Evolutionary conservation across 2,329 filamentous ascomycete genomes (phyloP).

Genomic region (Raffaelea arxii): DNA sequence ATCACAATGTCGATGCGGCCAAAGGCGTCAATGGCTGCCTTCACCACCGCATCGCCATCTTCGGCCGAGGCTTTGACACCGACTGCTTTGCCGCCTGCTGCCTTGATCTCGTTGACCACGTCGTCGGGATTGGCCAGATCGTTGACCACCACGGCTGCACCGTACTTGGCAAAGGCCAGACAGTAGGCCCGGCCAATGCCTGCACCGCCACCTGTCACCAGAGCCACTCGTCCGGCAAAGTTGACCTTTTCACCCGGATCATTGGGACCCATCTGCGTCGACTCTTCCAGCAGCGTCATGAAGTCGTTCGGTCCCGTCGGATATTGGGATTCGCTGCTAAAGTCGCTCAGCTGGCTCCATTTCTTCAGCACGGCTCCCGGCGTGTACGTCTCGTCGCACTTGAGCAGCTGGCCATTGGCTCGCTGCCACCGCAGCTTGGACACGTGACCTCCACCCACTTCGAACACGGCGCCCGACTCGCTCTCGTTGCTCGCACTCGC

Average conservation of each 20-base stretch:
- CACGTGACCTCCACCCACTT: slow-evolving; percentile 84
- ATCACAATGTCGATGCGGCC: slow-evolving; percentile 90
- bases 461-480: slow-evolving; percentile 86
- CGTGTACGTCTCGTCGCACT: slow-evolving; percentile 80
- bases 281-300: slow-evolving; percentile 73
- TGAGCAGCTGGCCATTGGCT: slow-evolving; percentile 77
- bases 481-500: slow-evolving; percentile 74
- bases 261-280: slow-evolving; percentile 65
- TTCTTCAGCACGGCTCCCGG: slow-evolving; percentile 79
- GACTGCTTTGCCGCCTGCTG: slow-evolving; percentile 78
- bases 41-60: slow-evolving; percentile 83
- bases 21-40: slow-evolving; percentile 86
- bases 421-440: slow-evolving; percentile 96
- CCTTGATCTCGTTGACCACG: slow-evolving; percentile 87
- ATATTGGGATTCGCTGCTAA: slow-evolving; percentile 65
- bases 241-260: slow-evolving; percentile 63
- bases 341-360: slow-evolving; percentile 83
- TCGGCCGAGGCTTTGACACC: slow-evolving; percentile 91
- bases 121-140: slow-evolving; percentile 87
- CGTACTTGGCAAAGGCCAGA: slow-evolving; percentile 71
- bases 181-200: slow-evolving; percentile 87
- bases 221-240: slow-evolving; percentile 75
- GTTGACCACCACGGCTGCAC: slow-evolving; percentile 85
- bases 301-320: slow-evolving; percentile 83
- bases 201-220: slow-evolving; percentile 81